These are phyloP conservation scores for Ascochyta viciae-villosae DNA, from an alignment of 2,329 filamentous ascomycete species.

Conservation along the genomic window DNA sequence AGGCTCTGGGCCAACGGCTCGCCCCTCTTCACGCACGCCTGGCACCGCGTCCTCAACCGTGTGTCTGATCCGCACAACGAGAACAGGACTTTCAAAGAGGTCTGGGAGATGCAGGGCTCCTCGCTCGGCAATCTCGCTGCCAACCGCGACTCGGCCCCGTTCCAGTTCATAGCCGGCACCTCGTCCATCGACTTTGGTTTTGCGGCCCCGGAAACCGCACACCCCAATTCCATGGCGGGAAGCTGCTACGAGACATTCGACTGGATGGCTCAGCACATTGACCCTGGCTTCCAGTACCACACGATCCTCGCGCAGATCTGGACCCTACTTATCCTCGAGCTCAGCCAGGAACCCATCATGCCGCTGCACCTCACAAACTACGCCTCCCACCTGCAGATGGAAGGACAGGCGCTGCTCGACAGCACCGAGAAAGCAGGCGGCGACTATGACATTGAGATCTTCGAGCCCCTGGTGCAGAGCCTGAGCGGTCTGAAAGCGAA, in stretches of 20 bases:
- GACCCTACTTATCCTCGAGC: slow-evolving; percentile 81
- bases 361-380: slow-evolving; percentile 83
- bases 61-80: slow-evolving; percentile 71
- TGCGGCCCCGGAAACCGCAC: slow-evolving; percentile 33
- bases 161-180: slow-evolving; percentile 88
- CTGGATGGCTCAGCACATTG: slow-evolving; percentile 80
- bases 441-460: slow-evolving; percentile 54
- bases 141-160: slow-evolving; percentile 84
- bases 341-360: slow-evolving; percentile 80
- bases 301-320: slow-evolving; percentile 78
- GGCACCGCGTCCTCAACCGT: slow-evolving; percentile 76
- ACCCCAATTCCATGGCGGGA: slow-evolving; percentile 70
- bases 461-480: slow-evolving; percentile 69
- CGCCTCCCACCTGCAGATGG: slow-evolving; percentile 67
- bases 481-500: slow-evolving; percentile 66
- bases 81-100: slow-evolving; percentile 74
- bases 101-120: slow-evolving; percentile 72
- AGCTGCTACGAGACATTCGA: slow-evolving; percentile 91
- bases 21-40: slow-evolving; percentile 76
- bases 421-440: slow-evolving; percentile 58
- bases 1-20: slow-evolving; percentile 81
- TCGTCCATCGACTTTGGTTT: slow-evolving; percentile 89
- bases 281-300: slow-evolving; percentile 85
- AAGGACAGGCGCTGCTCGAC: slow-evolving; percentile 73
- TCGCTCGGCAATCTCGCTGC: slow-evolving; percentile 74